These are phyloP conservation scores for Chlamydomonas sp. DNA, from an alignment of 139 green algal genomes.

Conservation along the genomic window DNA sequence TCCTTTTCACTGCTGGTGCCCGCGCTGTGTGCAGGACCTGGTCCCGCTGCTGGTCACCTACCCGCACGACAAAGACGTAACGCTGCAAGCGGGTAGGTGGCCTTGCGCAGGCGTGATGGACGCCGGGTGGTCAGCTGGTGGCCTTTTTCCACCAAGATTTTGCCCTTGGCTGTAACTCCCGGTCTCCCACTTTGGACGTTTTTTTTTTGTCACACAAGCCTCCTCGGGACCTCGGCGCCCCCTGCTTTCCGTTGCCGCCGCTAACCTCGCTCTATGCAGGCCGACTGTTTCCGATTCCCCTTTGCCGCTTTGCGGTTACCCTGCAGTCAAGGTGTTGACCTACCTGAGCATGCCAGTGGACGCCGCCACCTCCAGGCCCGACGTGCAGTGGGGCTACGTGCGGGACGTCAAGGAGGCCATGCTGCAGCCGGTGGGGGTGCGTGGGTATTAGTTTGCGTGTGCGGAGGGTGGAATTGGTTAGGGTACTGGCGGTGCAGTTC, in stretches of 20 bases:
- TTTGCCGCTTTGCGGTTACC: background rate
- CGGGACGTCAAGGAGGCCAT: constrained; percentile 70
- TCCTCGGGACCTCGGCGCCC: background rate
- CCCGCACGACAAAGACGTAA: constrained; percentile 77
- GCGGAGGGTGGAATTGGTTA: background rate
- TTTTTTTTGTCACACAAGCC: no score
- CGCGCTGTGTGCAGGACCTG: constrained; percentile 67
- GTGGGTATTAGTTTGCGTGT: background rate
- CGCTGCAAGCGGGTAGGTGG: constrained; percentile 52
- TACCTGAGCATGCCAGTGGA: constrained; percentile 92
- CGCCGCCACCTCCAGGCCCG: constrained; percentile 41
- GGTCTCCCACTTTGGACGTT: no score
- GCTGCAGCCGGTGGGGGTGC: constrained; percentile 32
- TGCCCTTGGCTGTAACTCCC: no score
- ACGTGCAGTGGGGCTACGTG: constrained; percentile 45
- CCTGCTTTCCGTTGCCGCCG: background rate
- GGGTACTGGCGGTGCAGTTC: no score
- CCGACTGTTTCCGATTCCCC: no score
- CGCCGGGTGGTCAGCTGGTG: background rate
- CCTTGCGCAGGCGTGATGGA: background rate
- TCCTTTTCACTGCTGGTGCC: no score
- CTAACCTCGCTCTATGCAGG: no score
- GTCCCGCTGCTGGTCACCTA: constrained; percentile 87
- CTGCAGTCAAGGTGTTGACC: constrained; percentile 92
- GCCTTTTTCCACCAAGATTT: background rate